Evolutionary conservation across 352 stramenopile species (phyloP).

Genomic region (Phytophthora pinifolia): DNA sequence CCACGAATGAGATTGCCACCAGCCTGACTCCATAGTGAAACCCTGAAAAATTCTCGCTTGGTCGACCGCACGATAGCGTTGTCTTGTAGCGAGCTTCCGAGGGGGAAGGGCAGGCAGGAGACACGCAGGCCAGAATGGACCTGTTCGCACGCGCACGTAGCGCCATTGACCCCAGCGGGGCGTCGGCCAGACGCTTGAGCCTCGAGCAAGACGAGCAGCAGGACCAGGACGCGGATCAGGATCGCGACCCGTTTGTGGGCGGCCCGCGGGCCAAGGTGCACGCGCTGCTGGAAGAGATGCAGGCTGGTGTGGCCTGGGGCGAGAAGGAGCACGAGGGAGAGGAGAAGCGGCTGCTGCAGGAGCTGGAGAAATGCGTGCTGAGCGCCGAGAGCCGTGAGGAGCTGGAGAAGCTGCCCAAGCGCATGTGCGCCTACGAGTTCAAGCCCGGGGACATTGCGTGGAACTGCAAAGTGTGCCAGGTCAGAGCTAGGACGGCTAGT

Average conservation of each 20-base stretch:
- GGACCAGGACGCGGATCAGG: slow-evolving; percentile 14
- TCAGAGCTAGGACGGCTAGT: slow-evolving; percentile 11
- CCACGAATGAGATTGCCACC: slow-evolving; percentile 3
- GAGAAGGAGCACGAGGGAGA: slow-evolving; percentile 60
- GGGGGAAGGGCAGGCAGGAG: slow-evolving; percentile 3
- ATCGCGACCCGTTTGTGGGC: slow-evolving; percentile 4
- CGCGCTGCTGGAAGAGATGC: slow-evolving; percentile 60
- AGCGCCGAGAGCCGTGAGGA: slow-evolving; percentile 43
- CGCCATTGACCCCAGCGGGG: slow-evolving; percentile 28
- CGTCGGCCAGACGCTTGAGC: slow-evolving; percentile 3
- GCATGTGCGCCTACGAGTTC: slow-evolving; percentile 94
- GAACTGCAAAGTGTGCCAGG: slow-evolving; percentile 93
- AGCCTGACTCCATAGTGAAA: slow-evolving; percentile 1
- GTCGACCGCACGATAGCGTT: slow-evolving; percentile 15
- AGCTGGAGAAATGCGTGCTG: slow-evolving; percentile 61
- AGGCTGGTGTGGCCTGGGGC: slow-evolving; percentile 40
- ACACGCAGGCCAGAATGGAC: slow-evolving; percentile 27
- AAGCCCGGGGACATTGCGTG: slow-evolving; percentile 97
- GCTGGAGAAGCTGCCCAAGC: slow-evolving; percentile 73
- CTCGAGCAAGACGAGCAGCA: slow-evolving; percentile 8
- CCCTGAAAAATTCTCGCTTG: slow-evolving; percentile 23
- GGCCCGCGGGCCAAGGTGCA: slow-evolving; percentile 32
- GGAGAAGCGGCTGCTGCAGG: slow-evolving; percentile 45
- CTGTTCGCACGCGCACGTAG: slow-evolving; percentile 37
- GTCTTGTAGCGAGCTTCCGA: not conserved